Evolutionary conservation across 768 basidiomycete genomes (phyloP).

Genomic region (Thelephora ganbajun): DNA sequence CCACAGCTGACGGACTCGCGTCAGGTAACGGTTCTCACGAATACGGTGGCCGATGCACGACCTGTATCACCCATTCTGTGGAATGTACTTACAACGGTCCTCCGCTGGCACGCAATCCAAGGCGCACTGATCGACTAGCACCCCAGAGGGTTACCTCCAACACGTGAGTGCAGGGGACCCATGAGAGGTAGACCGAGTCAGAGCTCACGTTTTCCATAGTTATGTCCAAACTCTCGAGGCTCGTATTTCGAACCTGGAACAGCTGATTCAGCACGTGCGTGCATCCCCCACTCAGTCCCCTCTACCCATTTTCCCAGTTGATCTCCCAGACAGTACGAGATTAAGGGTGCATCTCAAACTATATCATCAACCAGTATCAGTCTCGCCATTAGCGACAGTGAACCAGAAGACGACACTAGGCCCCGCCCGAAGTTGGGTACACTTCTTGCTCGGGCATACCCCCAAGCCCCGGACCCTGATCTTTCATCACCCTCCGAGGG

Average conservation of each 20-base stretch:
- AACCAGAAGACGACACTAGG: not conserved
- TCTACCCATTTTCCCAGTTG: not conserved
- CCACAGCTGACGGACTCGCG: not conserved
- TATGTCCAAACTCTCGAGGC: constrained; percentile 14
- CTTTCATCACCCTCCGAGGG: too few relatives aligned
- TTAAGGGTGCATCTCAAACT: not conserved
- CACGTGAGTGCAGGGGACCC: not conserved
- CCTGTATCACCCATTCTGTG: constrained; percentile 11
- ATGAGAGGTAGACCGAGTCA: not conserved
- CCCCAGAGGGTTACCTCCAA: not conserved
- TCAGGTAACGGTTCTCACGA: constrained; percentile 18
- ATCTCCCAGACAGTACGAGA: not conserved
- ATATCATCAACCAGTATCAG: not conserved
- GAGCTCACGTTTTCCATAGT: not conserved
- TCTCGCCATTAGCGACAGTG: not conserved
- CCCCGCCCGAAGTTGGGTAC: not conserved
- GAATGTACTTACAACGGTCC: constrained; percentile 16
- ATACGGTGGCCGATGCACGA: constrained; percentile 11
- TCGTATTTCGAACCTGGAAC: constrained; percentile 15
- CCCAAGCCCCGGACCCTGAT: too few relatives aligned
- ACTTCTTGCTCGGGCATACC: not conserved
- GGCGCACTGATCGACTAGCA: not conserved
- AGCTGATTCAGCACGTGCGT: constrained; percentile 14
- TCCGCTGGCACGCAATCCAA: constrained; percentile 8
- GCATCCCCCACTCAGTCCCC: not conserved